A percentile compares a stretch with the other conserved stretches of the same genome.
Evolutionary conservation across 2,329 filamentous ascomycete genomes (phyloP).

Genomic region (Claviceps africana): DNA sequence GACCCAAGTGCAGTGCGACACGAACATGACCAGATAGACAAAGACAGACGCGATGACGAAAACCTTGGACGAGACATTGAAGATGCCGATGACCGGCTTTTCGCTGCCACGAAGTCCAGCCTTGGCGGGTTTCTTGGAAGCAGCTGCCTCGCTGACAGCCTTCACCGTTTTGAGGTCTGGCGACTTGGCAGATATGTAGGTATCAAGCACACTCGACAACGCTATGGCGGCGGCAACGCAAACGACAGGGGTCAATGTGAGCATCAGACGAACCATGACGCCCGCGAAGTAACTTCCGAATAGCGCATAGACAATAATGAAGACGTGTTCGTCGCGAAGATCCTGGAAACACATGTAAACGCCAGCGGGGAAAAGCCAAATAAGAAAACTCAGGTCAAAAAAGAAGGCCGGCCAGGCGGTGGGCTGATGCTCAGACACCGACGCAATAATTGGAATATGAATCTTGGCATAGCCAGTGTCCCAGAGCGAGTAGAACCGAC

Average conservation of each 20-base stretch:
- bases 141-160: slow-evolving; percentile 32
- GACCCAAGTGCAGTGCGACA: slow-evolving; percentile 97
- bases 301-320: slow-evolving; percentile 92
- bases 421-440: slow-evolving; percentile 98
- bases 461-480: slow-evolving; percentile 98
- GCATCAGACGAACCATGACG: slow-evolving; percentile 98
- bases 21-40: slow-evolving; percentile 80
- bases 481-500: slow-evolving; percentile 98
- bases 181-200: slow-evolving; percentile 56
- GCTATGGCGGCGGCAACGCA: slow-evolving; percentile 88
- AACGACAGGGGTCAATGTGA: slow-evolving; percentile 90
- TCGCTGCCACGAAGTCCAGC: slow-evolving; percentile 53
- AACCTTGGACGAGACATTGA: slow-evolving; percentile 63
- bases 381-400: slow-evolving; percentile 94
- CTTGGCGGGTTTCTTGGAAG: slow-evolving; percentile 42
- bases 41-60: slow-evolving; percentile 60
- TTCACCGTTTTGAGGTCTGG: slow-evolving; percentile 39
- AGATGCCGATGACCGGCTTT: slow-evolving; percentile 69
- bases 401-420: slow-evolving; percentile 99
- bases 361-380: slow-evolving; percentile 97
- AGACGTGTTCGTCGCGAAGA: slow-evolving; percentile 91
- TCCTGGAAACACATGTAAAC: slow-evolving; percentile 97
- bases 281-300: slow-evolving; percentile 96
- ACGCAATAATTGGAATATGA: slow-evolving; percentile 97
- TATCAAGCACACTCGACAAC: slow-evolving; percentile 75